Percentiles rank a stretch among this genome's conserved stretches.
These are phyloP conservation scores for Debaryomyces hansenii DNA, from an alignment of 805 yeast genomes.

Conservation along the genomic window DNA sequence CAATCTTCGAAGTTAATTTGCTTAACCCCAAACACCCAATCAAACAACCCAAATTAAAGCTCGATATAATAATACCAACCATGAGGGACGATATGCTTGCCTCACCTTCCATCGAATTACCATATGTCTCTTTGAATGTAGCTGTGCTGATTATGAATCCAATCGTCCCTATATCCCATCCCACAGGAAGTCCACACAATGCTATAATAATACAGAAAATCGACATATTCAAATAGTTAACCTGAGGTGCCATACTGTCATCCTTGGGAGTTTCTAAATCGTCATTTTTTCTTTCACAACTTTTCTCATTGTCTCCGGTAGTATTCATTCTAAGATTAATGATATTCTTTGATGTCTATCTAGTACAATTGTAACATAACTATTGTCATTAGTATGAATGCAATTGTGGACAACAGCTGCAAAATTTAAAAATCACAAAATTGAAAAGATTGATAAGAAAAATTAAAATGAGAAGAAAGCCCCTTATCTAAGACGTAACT, in stretches of 20 bases:
- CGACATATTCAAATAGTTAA: conserved; percentile 1
- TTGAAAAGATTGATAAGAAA: neutral
- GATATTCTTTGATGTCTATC: too few relatives aligned
- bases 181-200: conserved; percentile 21
- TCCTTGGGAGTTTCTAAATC: neutral
- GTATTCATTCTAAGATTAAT: too few relatives aligned
- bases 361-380: too few relatives aligned
- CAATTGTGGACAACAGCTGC: neutral
- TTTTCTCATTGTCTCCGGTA: too few relatives aligned
- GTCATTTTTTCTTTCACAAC: neutral
- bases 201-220: conserved; percentile 10
- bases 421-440: neutral
- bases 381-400: too few relatives aligned
- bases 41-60: conserved; percentile 25
- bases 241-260: neutral
- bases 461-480: neutral
- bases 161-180: conserved; percentile 28
- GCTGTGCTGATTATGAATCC: conserved; percentile 11
- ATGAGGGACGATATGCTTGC: conserved; percentile 7
- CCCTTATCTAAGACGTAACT: neutral
- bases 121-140: conserved; percentile 1
- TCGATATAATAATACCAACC: conserved; percentile 19
- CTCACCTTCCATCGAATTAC: neutral
- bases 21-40: conserved; percentile 17
- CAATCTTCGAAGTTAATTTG: conserved; percentile 4